These are phyloP conservation scores for Ophiostoma sp. DNA, from an alignment of 2,329 filamentous ascomycete species.

Conservation along the genomic window DNA sequence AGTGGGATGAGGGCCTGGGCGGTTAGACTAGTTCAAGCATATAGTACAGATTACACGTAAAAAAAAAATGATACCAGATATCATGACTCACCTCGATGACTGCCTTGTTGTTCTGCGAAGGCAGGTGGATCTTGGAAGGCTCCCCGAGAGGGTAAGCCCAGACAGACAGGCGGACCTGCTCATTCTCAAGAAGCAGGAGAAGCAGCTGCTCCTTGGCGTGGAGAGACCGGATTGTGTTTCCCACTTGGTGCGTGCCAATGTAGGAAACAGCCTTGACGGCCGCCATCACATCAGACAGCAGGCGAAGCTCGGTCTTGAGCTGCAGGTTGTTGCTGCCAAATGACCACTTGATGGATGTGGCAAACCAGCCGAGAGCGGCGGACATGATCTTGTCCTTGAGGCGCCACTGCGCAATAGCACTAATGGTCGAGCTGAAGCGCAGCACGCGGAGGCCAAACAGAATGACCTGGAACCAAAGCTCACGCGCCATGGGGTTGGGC, in stretches of 20 bases:
- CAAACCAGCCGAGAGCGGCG: slow-evolving; percentile 85
- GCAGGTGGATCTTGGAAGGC: slow-evolving; percentile 36
- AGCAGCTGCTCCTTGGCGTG: slow-evolving; percentile 80
- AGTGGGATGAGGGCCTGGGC: slow-evolving; percentile 50
- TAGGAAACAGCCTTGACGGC: slow-evolving; percentile 60
- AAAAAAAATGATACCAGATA: background rate
- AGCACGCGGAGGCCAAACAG: slow-evolving; percentile 77
- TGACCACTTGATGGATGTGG: slow-evolving; percentile 77
- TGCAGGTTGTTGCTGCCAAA: slow-evolving; percentile 93
- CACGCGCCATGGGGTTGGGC: slow-evolving; percentile 80
- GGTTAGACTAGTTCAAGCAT: background rate
- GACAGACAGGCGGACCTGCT: slow-evolving; percentile 75
- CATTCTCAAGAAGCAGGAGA: slow-evolving; percentile 72
- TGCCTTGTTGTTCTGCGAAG: slow-evolving; percentile 42
- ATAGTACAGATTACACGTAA: background rate
- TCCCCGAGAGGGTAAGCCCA: slow-evolving; percentile 83
- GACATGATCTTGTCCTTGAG: slow-evolving; percentile 86
- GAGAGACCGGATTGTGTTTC: slow-evolving; percentile 59
- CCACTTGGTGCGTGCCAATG: slow-evolving; percentile 48
- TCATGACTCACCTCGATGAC: slow-evolving; percentile 27
- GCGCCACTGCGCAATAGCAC: slow-evolving; percentile 64
- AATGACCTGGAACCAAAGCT: slow-evolving; percentile 85
- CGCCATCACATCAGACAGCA: slow-evolving; percentile 68
- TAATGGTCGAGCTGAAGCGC: slow-evolving; percentile 62
- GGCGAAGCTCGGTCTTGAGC: slow-evolving; percentile 82